These are phyloP conservation scores for Globisporangium ultimum DNA, from an alignment of 352 stramenopile genomes.

Conservation along the genomic window DNA sequence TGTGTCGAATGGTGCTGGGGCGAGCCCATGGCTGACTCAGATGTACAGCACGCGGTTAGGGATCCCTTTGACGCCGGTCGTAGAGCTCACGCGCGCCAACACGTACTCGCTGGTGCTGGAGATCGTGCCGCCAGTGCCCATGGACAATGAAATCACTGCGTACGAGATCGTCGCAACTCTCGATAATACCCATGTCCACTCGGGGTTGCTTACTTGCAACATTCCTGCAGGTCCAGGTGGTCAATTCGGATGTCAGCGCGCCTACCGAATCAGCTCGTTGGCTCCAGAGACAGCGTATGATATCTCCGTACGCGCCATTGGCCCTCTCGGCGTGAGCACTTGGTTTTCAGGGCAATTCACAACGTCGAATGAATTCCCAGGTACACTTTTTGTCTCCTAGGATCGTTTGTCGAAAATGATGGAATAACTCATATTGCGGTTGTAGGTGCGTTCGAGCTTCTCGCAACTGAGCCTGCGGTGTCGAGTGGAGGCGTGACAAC, in stretches of 20 bases:
- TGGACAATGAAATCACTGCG: slow-evolving; percentile 35
- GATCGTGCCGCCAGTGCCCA: slow-evolving; percentile 2
- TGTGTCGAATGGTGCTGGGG: slow-evolving; percentile 25
- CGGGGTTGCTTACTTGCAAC: slow-evolving; percentile 1
- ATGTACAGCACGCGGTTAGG: slow-evolving; percentile 30
- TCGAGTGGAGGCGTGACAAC: slow-evolving; percentile 19
- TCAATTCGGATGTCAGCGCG: slow-evolving; percentile 1
- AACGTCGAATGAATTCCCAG: slow-evolving; percentile 5
- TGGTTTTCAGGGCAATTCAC: not conserved
- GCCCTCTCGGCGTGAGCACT: slow-evolving; percentile 1
- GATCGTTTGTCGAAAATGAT: too few species aligned
- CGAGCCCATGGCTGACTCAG: slow-evolving; percentile 13
- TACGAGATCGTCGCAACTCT: slow-evolving; percentile 24
- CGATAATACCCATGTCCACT: slow-evolving; percentile 2
- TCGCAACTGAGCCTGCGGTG: slow-evolving; percentile 10
- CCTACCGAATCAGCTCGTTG: slow-evolving; percentile 1
- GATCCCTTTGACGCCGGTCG: slow-evolving; percentile 17
- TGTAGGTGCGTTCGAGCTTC: slow-evolving; percentile 18
- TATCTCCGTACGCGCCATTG: slow-evolving; percentile 5
- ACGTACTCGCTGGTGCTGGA: slow-evolving; percentile 37
- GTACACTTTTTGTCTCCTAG: not conserved
- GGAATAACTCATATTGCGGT: too few species aligned
- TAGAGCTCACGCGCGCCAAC: slow-evolving; percentile 27
- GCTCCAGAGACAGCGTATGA: slow-evolving; percentile 3
- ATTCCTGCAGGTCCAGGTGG: not conserved